Percentiles rank a stretch among this genome's conserved stretches.
Evolutionary conservation across 495 filamentous ascomycete genomes (phyloP).

Genomic region (Aspergillus steynii): DNA sequence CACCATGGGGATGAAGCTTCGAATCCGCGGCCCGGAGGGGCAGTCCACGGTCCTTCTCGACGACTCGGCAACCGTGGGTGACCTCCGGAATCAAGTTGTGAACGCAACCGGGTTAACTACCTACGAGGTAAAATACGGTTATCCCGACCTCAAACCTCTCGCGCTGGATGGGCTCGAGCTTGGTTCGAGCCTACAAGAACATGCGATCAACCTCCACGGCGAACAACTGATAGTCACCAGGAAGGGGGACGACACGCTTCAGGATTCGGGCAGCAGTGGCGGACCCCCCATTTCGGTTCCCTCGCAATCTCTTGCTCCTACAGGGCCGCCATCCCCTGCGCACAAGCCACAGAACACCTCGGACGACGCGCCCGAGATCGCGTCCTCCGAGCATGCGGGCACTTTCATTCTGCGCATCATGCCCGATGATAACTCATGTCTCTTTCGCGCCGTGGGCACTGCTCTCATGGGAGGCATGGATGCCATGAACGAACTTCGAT

Average conservation of each 20-base stretch:
- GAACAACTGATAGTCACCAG: constrained; percentile 75
- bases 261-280: constrained; percentile 20
- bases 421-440: constrained; percentile 95
- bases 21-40: constrained; percentile 63
- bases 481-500: constrained; percentile 73
- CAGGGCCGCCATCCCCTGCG: constrained; percentile 8
- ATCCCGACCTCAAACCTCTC: constrained; percentile 70
- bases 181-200: constrained; percentile 49
- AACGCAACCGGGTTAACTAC: constrained; percentile 49
- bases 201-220: constrained; percentile 71
- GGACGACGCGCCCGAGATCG: constrained; percentile 70
- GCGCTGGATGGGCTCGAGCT: constrained; percentile 52
- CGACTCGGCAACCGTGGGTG: constrained; percentile 63
- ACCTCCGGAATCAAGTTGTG: constrained; percentile 58
- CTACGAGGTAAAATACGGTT: constrained; percentile 86
- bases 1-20: constrained; percentile 53
- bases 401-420: constrained; percentile 86
- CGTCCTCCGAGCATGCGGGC: constrained; percentile 59
- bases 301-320: constrained; percentile 18
- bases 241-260: constrained; percentile 31
- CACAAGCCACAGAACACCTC: constrained; percentile 3
- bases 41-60: constrained; percentile 62
- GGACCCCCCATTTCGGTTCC: constrained; percentile 18
- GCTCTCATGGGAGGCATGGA: constrained; percentile 73
- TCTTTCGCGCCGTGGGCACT: constrained; percentile 85